Percentiles rank a stretch among this genome's conserved stretches.
These are phyloP conservation scores for Penicillium corylophilum DNA, from an alignment of 2,329 filamentous ascomycete species.

Conservation along the genomic window DNA sequence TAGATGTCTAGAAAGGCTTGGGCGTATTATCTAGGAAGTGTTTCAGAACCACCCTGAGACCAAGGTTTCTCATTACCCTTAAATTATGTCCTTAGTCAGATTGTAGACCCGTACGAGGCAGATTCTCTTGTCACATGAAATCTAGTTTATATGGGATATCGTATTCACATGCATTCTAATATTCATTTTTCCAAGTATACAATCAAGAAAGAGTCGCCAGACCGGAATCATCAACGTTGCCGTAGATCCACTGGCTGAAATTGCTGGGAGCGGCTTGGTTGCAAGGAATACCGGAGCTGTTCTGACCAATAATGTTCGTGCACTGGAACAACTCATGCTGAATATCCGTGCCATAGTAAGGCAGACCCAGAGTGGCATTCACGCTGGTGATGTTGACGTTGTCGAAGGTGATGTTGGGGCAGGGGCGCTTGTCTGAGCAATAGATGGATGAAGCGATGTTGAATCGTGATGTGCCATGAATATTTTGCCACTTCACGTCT, in stretches of 20 bases:
- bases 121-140: background rate
- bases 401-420: background rate
- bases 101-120: no score
- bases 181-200: background rate
- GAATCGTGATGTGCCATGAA: slow-evolving; percentile 50
- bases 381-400: background rate
- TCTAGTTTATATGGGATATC: background rate
- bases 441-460: slow-evolving; percentile 25
- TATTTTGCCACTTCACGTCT: slow-evolving; percentile 51
- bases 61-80: no score
- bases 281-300: background rate
- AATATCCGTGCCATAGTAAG: background rate
- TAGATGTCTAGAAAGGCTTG: no score
- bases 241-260: background rate
- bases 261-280: background rate
- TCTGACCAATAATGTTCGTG: background rate
- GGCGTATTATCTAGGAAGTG: no score
- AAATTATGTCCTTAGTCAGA: no score
- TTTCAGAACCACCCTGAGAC: no score
- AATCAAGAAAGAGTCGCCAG: background rate
- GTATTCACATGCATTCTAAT: background rate
- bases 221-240: background rate
- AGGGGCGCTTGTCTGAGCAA: background rate
- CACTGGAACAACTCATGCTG: background rate
- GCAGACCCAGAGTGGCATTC: background rate